phyloP scores from a whole-genome alignment of 176 grass and related monocot genomes.

The Puccinellia tenuiflora region DNA sequence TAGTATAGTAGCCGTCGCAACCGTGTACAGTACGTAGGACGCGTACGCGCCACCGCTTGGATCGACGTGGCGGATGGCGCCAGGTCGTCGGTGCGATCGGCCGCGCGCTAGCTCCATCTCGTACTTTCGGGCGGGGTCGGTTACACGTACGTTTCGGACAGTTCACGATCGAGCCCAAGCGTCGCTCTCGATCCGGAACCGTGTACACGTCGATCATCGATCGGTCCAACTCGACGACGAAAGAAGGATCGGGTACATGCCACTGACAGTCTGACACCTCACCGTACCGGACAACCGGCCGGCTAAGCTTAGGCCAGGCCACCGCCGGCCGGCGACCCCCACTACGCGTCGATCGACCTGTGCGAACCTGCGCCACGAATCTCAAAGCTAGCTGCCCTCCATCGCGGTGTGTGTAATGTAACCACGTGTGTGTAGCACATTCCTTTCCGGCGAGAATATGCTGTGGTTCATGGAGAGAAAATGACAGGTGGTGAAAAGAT shows the following conservation, averaged over 20 bases:
- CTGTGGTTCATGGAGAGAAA: not conserved
- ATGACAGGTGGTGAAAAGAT: not conserved
- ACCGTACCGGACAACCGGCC: not conserved
- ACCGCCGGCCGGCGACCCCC: not conserved
- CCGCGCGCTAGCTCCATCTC: not conserved
- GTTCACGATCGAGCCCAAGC: not conserved
- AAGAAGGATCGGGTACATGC: not conserved
- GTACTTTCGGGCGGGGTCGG: conserved; percentile 8
- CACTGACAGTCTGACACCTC: not conserved
- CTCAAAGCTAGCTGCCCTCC: not conserved
- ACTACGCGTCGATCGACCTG: not conserved
- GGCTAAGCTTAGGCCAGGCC: not conserved
- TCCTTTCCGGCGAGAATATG: too few species aligned
- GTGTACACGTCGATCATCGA: not conserved
- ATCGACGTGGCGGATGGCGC: conserved; percentile 16
- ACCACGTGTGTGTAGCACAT: not conserved
- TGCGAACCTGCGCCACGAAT: not conserved
- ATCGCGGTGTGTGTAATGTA: too few species aligned
- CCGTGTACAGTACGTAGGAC: not conserved
- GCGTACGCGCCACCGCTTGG: not conserved
- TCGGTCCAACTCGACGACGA: not conserved
- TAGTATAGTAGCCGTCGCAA: not conserved
- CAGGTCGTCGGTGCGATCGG: too few species aligned
- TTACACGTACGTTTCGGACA: conserved; percentile 31
- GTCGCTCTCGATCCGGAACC: not conserved